Base-by-base conservation (phyloP, 2,329 filamentous ascomycete species). In the Fonsecaea pedrosoi region DNA sequence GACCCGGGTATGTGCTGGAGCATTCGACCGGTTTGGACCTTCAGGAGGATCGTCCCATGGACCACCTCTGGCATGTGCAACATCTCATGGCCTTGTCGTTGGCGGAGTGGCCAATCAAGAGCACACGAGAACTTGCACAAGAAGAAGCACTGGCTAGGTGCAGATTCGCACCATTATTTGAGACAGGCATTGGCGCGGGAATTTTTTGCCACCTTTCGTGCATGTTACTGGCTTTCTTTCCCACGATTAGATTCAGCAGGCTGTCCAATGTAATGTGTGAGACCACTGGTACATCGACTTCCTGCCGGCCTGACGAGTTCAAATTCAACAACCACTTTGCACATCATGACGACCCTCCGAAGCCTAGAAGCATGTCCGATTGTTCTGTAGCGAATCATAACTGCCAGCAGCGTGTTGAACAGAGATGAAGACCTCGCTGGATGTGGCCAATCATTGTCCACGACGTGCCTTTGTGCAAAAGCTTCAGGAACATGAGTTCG, bases 301-400 rank as follows among this genome's bases (percentile, higher is more conserved):
- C 25, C 40, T 18, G 40, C 15, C 21, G 15, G 40, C 10, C 38
- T 18, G 25, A 10, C 38, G n/a, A 45, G 38, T 25, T 50, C 25
- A 10, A 21, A 34, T 25, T 25, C 25, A 25, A 48, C 32, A n/a
- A 25, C n/a, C 53, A n/a, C 3, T 18, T 18, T 60, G 58, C 40
- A 35, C 25, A 25, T 37, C 63, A 37, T 45, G n/a, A 30, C 34
- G 48, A 50, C 48, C n/a, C 18, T 30, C 15, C 3, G 30, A 35
- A 54, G 32, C 56, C 61, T 21, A 60, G 64, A 59, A 63, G 50
- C 57, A 25, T 62, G 55, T 60, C 4, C 60, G 53, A 54, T 30
- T 57, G 54, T 65, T 54, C 35, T 53, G 64, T 60, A 62, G 60
- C 68, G 42, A 67, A 67, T 65, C 54, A 65, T 60, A 67, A 60